A percentile compares a stretch with the other conserved stretches of the same genome.
These are phyloP conservation scores for Mycena sanguinolenta DNA, from an alignment of 768 basidiomycete species.

Conservation along the genomic window DNA sequence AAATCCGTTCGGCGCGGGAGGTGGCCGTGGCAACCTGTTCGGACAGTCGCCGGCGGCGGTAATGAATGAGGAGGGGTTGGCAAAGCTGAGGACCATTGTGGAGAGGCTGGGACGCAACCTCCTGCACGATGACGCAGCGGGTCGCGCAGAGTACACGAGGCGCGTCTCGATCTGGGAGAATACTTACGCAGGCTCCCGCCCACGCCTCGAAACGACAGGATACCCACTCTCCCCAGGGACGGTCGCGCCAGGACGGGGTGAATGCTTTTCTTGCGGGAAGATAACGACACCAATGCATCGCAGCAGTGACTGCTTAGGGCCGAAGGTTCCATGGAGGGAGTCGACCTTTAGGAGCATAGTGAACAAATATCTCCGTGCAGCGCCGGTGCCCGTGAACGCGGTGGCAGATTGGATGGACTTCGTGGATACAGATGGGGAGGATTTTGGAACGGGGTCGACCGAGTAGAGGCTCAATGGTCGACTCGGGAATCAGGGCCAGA, in stretches of 20 bases:
- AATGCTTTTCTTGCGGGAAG: constrained; percentile 32
- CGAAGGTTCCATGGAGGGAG: constrained; percentile 17
- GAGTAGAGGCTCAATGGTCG: constrained; percentile 33
- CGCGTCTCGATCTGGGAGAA: not conserved
- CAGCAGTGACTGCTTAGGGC: constrained; percentile 4
- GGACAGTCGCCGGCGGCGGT: too few species aligned
- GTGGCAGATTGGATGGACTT: constrained; percentile 23
- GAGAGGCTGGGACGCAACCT: not conserved
- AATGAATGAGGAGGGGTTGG: not conserved
- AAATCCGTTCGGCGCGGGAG: not conserved
- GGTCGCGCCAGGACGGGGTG: constrained; percentile 5
- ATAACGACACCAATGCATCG: constrained; percentile 13
- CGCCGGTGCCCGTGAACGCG: constrained; percentile 9
- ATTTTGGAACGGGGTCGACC: constrained; percentile 41
- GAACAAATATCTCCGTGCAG: not conserved
- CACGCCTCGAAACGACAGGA: constrained; percentile 4
- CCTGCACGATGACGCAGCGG: not conserved
- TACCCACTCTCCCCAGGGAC: constrained; percentile 29
- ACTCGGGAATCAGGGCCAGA: constrained; percentile 18
- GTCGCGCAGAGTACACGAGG: constrained; percentile 13
- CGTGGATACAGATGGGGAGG: constrained; percentile 39
- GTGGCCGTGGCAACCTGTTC: constrained; percentile 17
- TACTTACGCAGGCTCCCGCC: not conserved
- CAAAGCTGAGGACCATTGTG: not conserved
- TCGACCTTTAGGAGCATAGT: constrained; percentile 1